Base-by-base conservation (phyloP, 2,329 filamentous ascomycete species). In the Fusarium marasasianum region DNA sequence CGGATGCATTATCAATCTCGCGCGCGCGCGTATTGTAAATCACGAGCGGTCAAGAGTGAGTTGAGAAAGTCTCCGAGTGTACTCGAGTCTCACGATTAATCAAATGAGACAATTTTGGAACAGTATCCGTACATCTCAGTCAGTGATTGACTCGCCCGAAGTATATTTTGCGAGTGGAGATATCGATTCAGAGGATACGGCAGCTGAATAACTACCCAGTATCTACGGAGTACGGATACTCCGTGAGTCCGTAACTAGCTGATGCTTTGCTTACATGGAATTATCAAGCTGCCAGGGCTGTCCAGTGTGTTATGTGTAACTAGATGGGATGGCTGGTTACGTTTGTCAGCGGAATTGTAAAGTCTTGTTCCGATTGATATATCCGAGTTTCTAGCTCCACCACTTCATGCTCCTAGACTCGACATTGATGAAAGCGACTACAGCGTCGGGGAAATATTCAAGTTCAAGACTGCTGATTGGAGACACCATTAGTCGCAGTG, bases 11-110 rank as follows among this genome's bases (percentile, higher is more conserved):
- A 45, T 55, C n/a, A 12, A 55, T 55, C 35, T 63, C 20, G 24
- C 50, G 65, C 66, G 66, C 66, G 65, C 65, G 66, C 43, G 66
- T 56, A 69, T 69, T 69, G 64, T 40, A 33, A 69, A 69, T 69
- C 57, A 51, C 15, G 3, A 24, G 29, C 17, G 47, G 53, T 53
- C 24, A 43, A 31, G 35, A 22, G 2, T 33, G 29, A 18, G 2
- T 33, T n/a, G 14, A 26, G 14, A 8, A 51, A 51, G 15, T 51
- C 47, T 51, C 15, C 47, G 22, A 51, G 29, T 51, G 47, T 24
- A 24, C 47, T 50, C 29, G 15, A 33, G 47, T 33, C 48, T 51
- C 48, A 22, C 48, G 22, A 24, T 24, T 24, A 9, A 37, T 33
- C 31, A 31, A 9, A 59, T 51, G 31, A 53, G 35, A 13, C 56